Conservation (phyloP, 441 rosid genomes). For the Erodium trifolium region DNA sequence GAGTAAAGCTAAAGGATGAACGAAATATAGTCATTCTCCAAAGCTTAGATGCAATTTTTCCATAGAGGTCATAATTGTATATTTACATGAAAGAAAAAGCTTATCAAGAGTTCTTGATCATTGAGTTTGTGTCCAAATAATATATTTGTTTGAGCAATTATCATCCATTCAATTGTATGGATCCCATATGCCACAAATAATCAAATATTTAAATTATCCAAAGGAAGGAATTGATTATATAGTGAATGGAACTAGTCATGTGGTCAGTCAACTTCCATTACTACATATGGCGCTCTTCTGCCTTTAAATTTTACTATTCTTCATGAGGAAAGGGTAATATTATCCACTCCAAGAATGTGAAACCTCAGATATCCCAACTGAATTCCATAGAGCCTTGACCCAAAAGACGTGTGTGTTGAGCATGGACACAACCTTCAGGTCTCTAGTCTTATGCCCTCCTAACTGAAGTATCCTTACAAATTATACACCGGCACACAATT, state of each 20-base stretch:
- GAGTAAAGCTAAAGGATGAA: background rate
- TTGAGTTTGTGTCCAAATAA: background rate
- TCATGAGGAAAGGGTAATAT: background rate
- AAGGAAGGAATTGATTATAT: background rate
- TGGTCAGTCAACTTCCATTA: background rate
- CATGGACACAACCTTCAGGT: conserved; percentile 45
- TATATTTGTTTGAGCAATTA: background rate
- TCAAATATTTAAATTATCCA: background rate
- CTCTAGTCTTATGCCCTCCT: conserved; percentile 81
- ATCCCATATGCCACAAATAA: background rate
- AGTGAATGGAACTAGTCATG: background rate
- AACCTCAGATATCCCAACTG: conserved; percentile 12
- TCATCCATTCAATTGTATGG: background rate
- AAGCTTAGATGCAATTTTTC: background rate
- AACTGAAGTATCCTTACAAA: conserved; percentile 70
- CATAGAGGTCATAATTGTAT: too few species aligned
- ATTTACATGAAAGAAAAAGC: background rate
- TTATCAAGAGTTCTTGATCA: background rate
- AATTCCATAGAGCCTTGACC: conserved; percentile 26
- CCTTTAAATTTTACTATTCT: background rate
- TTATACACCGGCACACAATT: conserved; percentile 23
- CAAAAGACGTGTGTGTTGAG: conserved; percentile 35
- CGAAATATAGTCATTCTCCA: background rate
- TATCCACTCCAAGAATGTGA: background rate
- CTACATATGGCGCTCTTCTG: background rate